Evolutionary conservation across 2,329 filamentous ascomycete genomes (phyloP).

Genomic region (Aspergillus quadrilineatus): DNA sequence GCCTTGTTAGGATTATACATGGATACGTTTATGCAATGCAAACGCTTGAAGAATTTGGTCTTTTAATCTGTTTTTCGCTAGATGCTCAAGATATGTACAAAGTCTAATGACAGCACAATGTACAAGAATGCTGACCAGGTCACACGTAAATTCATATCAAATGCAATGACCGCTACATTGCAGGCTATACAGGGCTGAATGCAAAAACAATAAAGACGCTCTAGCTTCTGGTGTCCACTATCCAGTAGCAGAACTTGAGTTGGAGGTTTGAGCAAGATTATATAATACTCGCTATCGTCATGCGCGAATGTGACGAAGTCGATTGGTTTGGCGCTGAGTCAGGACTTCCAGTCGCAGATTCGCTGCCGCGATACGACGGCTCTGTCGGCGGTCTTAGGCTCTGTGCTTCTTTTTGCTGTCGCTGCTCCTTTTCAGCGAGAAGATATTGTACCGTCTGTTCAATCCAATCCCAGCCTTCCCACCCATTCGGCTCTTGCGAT

Average conservation of each 20-base stretch:
- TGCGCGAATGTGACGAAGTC: conserved; percentile 40
- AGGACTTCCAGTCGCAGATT: conserved; percentile 22
- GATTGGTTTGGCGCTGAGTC: conserved; percentile 28
- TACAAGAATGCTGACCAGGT: conserved; percentile 1
- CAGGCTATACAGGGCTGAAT: background rate
- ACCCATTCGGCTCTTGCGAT: conserved; percentile 62
- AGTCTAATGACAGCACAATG: background rate
- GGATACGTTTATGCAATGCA: background rate
- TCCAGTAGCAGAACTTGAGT: background rate
- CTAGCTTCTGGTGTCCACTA: background rate
- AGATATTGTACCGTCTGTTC: conserved; percentile 63
- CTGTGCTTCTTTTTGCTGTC: conserved; percentile 37
- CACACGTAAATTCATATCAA: conserved; percentile 5
- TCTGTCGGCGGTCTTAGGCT: conserved; percentile 22
- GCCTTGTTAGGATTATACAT: background rate
- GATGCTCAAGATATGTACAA: conserved; percentile 3
- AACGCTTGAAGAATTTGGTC: background rate
- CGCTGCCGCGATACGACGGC: conserved; percentile 22
- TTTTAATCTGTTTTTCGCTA: background rate
- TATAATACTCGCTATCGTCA: conserved; percentile 50
- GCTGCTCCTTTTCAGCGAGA: conserved; percentile 47
- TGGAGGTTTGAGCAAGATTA: conserved; percentile 21
- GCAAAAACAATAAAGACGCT: background rate
- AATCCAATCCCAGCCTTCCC: conserved; percentile 78
- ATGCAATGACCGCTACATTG: background rate